phyloP scores from a whole-genome alignment of 2,329 filamentous ascomycete species.

The Geoglossum cookeanum region DNA sequence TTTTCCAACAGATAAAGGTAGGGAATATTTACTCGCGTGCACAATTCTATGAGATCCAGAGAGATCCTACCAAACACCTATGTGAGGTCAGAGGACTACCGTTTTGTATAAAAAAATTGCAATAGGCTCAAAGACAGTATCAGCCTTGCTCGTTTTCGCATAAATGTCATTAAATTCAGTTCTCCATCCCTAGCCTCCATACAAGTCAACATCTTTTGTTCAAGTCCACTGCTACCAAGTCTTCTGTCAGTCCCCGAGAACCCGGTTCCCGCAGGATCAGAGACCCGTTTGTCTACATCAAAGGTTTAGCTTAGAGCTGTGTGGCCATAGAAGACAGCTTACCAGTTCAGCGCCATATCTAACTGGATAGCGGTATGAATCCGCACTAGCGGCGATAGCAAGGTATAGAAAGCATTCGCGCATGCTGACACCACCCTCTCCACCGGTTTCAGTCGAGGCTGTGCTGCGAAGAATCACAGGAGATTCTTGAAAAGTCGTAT shows the following conservation, averaged over 20 bases:
- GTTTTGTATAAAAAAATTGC: too few relatives aligned
- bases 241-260: neutral
- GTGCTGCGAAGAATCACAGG: neutral
- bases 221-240: too few relatives aligned
- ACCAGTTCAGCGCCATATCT: neutral
- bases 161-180: too few relatives aligned
- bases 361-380: neutral
- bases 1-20: too few relatives aligned
- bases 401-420: neutral
- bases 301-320: neutral
- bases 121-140: too few relatives aligned
- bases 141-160: too few relatives aligned
- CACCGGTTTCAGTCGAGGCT: neutral
- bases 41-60: too few relatives aligned
- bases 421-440: neutral
- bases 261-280: neutral
- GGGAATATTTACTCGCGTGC: too few relatives aligned
- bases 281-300: neutral
- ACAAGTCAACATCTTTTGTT: too few relatives aligned
- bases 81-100: too few relatives aligned
- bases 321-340: neutral
- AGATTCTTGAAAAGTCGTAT: neutral
- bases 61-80: too few relatives aligned
- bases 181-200: too few relatives aligned
- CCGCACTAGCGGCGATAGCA: neutral